These are phyloP conservation scores for Saxophila tyrrhenica DNA, from an alignment of 495 filamentous ascomycete species.

Conservation along the genomic window DNA sequence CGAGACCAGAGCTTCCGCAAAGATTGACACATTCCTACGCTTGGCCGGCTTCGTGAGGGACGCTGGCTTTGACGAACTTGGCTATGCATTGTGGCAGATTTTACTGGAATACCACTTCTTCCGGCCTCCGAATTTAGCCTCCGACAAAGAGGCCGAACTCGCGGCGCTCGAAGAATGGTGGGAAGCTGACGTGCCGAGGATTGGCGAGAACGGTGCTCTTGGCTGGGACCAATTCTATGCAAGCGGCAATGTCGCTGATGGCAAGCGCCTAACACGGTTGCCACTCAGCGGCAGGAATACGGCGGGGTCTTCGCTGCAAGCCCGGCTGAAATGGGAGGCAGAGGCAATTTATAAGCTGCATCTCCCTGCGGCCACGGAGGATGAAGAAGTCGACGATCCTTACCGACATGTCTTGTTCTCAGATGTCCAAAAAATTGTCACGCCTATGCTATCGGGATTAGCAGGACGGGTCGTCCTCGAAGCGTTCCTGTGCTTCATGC, in stretches of 20 bases:
- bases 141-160: conserved; percentile 13
- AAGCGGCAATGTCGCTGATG: too few relatives aligned
- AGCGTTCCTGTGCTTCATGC: conserved; percentile 30
- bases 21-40: conserved; percentile 64
- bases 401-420: conserved; percentile 66
- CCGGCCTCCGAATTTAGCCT: conserved; percentile 29
- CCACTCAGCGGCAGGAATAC: too few relatives aligned
- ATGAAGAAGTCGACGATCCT: conserved; percentile 60
- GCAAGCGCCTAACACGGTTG: too few relatives aligned
- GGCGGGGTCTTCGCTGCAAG: not conserved
- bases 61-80: conserved; percentile 67
- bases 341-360: conserved; percentile 42
- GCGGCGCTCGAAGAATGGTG: conserved; percentile 63
- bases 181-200: conserved; percentile 71
- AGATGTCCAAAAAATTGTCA: conserved; percentile 56
- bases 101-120: conserved; percentile 64
- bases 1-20: conserved; percentile 31
- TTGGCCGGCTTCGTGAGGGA: conserved; percentile 63
- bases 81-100: conserved; percentile 73
- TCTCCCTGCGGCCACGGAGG: conserved; percentile 36
- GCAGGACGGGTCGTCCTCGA: conserved; percentile 29
- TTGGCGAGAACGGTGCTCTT: conserved; percentile 60
- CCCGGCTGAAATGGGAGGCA: not conserved
- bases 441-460: conserved; percentile 36
- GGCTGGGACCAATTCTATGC: conserved; percentile 53